Conservation (phyloP, 2,329 filamentous ascomycete species). For the Diaporthe longicolla region DNA sequence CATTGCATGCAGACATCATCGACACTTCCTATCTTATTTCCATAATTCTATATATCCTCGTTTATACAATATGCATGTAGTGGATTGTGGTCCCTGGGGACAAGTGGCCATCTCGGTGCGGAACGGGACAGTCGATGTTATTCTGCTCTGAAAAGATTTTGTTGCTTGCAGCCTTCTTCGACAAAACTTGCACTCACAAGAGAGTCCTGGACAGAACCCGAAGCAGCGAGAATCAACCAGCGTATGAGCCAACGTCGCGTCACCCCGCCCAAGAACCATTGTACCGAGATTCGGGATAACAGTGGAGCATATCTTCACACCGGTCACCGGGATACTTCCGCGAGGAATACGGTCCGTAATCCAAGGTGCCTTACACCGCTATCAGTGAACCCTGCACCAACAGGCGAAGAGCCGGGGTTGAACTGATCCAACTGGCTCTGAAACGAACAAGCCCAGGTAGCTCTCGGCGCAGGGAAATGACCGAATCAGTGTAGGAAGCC, state of each 20-base stretch:
- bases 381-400: background rate
- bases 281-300: slow-evolving; percentile 2
- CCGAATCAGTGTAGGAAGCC: background rate
- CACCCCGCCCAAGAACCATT: background rate
- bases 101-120: background rate
- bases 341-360: background rate
- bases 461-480: background rate
- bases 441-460: background rate
- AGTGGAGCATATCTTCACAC: slow-evolving; percentile 4
- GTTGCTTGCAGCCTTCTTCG: background rate
- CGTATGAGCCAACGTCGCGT: background rate
- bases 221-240: background rate
- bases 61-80: background rate
- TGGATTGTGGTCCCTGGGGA: background rate
- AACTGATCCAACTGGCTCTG: background rate
- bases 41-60: background rate
- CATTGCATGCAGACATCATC: background rate
- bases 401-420: background rate
- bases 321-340: slow-evolving; percentile 8
- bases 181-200: background rate
- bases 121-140: background rate
- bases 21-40: background rate
- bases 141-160: background rate
- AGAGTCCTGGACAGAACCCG: background rate
- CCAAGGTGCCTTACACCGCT: background rate